Conservation (phyloP, 176 grass and related monocot species). For the Luzula sylvatica region DNA sequence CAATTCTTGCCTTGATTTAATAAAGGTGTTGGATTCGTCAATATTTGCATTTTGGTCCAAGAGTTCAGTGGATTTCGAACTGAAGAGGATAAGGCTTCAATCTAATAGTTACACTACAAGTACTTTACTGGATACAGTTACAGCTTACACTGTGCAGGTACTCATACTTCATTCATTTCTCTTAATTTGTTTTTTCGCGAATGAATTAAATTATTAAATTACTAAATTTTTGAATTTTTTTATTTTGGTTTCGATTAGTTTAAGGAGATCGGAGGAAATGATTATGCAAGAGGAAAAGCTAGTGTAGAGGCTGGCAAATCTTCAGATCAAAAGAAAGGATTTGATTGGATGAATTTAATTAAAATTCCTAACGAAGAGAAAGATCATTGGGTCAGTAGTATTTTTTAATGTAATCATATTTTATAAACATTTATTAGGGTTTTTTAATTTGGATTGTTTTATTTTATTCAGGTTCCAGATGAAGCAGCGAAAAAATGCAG, state of each 20-base stretch:
- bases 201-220: neutral
- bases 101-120: slow-evolving; percentile 84
- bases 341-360: slow-evolving; percentile 91
- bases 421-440: neutral
- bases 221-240: slow-evolving; percentile 16
- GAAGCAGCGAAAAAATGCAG: slow-evolving; percentile 77
- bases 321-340: slow-evolving; percentile 70
- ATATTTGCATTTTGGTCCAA: slow-evolving; percentile 95
- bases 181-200: slow-evolving; percentile 5
- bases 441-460: slow-evolving; percentile 14
- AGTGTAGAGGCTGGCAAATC: slow-evolving; percentile 34
- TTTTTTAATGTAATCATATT: too few species aligned
- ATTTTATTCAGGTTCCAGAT: slow-evolving; percentile 63
- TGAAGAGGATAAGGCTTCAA: slow-evolving; percentile 82
- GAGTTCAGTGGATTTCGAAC: slow-evolving; percentile 62
- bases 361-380: slow-evolving; percentile 93
- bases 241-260: slow-evolving; percentile 32
- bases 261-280: slow-evolving; percentile 80
- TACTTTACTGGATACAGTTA: slow-evolving; percentile 83
- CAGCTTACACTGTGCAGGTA: slow-evolving; percentile 91
- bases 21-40: slow-evolving; percentile 70
- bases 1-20: slow-evolving; percentile 6
- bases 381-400: slow-evolving; percentile 61
- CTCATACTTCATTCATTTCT: neutral
- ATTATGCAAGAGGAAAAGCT: slow-evolving; percentile 36